A percentile compares a stretch with the other conserved stretches of the same genome.
Evolutionary conservation across 768 basidiomycete species (phyloP).

Genomic region (Trametes cingulata): DNA sequence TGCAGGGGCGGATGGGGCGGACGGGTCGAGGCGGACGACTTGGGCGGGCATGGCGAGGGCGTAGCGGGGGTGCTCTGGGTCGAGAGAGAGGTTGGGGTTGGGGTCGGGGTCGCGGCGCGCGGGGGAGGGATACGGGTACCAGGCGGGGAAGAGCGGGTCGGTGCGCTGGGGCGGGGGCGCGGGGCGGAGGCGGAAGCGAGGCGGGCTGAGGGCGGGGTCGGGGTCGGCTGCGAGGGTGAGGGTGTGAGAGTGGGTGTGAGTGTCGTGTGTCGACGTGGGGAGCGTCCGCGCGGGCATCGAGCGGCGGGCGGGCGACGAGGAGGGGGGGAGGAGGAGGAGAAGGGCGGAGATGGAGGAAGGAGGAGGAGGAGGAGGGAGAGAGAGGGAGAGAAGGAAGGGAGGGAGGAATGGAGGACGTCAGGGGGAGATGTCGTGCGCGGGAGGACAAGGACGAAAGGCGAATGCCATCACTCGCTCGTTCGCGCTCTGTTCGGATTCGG

Average conservation of each 20-base stretch:
- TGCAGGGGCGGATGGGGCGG: background rate
- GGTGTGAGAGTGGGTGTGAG: too few relatives aligned
- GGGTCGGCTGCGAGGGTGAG: too few relatives aligned
- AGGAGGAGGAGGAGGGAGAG: constrained; percentile 6
- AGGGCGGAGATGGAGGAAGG: background rate
- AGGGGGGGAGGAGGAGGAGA: background rate
- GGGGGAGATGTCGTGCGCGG: background rate
- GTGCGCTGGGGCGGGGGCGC: too few relatives aligned
- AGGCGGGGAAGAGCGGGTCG: too few relatives aligned
- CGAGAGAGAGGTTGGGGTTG: background rate
- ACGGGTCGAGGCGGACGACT: constrained; percentile 9
- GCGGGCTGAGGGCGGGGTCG: constrained; percentile 11
- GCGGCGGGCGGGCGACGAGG: background rate
- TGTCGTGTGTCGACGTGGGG: constrained; percentile 1
- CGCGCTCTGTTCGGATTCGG: too few relatives aligned
- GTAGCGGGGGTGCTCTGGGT: constrained; percentile 1
- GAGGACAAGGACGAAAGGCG: too few relatives aligned
- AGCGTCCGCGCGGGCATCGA: constrained; percentile 19
- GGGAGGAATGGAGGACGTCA: constrained; percentile 16
- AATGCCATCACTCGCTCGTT: too few relatives aligned
- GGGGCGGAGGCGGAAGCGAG: constrained; percentile 11
- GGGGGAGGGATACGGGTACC: background rate
- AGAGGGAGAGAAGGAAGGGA: constrained; percentile 1
- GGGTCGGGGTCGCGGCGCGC: constrained; percentile 1
- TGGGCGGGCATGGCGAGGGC: constrained; percentile 16